These are phyloP conservation scores for Fomitopsis pulvina DNA, from an alignment of 768 basidiomycete genomes.

Conservation along the genomic window DNA sequence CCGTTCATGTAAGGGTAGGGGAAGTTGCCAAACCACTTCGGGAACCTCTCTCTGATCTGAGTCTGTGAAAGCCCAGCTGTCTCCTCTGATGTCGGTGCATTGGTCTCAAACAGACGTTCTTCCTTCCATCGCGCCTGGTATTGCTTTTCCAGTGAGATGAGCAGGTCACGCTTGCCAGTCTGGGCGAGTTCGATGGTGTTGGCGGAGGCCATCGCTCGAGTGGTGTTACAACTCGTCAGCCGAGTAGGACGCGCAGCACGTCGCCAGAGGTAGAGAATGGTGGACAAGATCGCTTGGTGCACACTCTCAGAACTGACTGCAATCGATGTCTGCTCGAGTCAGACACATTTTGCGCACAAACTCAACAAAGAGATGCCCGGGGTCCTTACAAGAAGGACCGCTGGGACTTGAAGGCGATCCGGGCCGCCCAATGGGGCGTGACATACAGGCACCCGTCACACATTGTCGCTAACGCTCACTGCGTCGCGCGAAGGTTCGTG, in stretches of 20 bases:
- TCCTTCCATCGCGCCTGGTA: constrained; percentile 80
- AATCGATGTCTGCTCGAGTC: no score
- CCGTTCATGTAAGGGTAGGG: constrained; percentile 99
- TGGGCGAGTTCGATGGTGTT: constrained; percentile 30
- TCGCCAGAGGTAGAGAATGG: constrained; percentile 17
- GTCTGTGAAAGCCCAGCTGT: constrained; percentile 54
- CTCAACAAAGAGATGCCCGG: no score
- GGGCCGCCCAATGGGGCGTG: no score
- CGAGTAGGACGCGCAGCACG: constrained; percentile 15
- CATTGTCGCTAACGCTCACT: no score
- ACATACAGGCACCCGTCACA: no score
- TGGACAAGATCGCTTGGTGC: constrained; percentile 2
- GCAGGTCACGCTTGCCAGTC: constrained; percentile 91
- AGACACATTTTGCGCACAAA: no score
- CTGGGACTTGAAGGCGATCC: no score
- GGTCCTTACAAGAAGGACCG: no score
- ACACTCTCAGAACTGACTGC: neutral
- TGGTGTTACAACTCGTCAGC: constrained; percentile 9
- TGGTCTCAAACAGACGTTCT: constrained; percentile 76
- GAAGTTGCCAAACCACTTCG: constrained; percentile 97
- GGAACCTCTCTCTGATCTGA: constrained; percentile 68
- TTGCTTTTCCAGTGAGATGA: constrained; percentile 75
- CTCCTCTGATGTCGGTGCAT: constrained; percentile 68
- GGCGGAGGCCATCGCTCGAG: constrained; percentile 14
- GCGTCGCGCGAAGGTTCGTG: no score